Conservation (phyloP, 2,329 filamentous ascomycete species). For the Trematosphaeria pertusa region DNA sequence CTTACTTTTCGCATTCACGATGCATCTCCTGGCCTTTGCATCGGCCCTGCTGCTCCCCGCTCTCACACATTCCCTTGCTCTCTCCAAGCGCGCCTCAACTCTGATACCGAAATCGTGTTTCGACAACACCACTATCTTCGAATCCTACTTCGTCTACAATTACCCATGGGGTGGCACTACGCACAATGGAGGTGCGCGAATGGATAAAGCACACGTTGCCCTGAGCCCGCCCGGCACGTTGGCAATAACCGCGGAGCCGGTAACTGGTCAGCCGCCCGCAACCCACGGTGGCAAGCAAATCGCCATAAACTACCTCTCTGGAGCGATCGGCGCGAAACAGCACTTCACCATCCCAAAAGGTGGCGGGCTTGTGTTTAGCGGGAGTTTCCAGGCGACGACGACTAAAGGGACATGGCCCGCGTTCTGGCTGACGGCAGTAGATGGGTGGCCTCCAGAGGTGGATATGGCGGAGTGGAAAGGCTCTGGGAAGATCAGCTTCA, state of each 20-base stretch:
- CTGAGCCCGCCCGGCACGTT: slow-evolving; percentile 50
- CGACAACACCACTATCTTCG: slow-evolving; percentile 38
- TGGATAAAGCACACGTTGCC: slow-evolving; percentile 56
- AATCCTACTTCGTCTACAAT: slow-evolving; percentile 58
- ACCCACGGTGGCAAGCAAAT: slow-evolving; percentile 36
- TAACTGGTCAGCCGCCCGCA: slow-evolving; percentile 49
- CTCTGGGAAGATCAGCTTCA: slow-evolving; percentile 62
- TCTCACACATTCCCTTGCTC: slow-evolving; percentile 4
- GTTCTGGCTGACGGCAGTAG: slow-evolving; percentile 64
- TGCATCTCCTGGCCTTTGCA: slow-evolving; percentile 1
- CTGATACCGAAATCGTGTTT: slow-evolving; percentile 40
- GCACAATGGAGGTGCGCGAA: slow-evolving; percentile 65
- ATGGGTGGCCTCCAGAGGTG: slow-evolving; percentile 66
- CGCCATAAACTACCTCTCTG: slow-evolving; percentile 61
- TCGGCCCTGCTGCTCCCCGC: slow-evolving; percentile 8
- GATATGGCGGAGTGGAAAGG: slow-evolving; percentile 69
- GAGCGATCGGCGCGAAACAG: slow-evolving; percentile 54
- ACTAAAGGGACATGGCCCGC: slow-evolving; percentile 62
- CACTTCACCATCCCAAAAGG: slow-evolving; percentile 49
- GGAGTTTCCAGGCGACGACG: slow-evolving; percentile 49
- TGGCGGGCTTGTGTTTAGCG: slow-evolving; percentile 50
- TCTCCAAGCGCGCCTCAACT: slow-evolving; percentile 22
- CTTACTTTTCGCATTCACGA: neutral
- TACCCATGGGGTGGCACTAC: slow-evolving; percentile 64
- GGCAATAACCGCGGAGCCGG: slow-evolving; percentile 57